Evolutionary conservation across 2,329 filamentous ascomycete species (phyloP), one percentile per base, ranked within the genome.

Genomic region (Paraconiothyrium sp.): DNA sequence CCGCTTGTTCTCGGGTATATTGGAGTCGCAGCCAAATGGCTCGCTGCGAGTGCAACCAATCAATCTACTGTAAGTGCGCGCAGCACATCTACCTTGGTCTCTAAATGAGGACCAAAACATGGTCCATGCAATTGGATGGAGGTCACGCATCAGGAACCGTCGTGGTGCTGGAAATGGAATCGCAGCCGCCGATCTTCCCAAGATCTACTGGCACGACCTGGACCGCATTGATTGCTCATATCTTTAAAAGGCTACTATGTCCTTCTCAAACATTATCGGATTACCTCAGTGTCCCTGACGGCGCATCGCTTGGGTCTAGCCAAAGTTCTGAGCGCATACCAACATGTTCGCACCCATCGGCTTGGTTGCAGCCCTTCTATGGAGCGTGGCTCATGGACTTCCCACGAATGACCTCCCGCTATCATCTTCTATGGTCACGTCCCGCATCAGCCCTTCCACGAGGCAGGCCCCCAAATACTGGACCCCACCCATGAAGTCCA

Each of bases 401-500:
- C 67, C 67, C 9, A 61, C 65, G 10, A 59, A 54, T 11, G 60
- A 64, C 37, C 58, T 69, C 34, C 58, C 65, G 2, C 63, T 69
- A 44, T 67, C 67, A 2, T 54, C 62, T 10, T 62, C 67, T n/a
- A 24, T 67, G 5, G 47, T 41, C n/a, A 62, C 62, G 4, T 50
- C 59, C 7, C 65, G 67, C 34, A 57, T 68, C 24, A 44, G 16
- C 22, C 50, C 51, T 3, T 54, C 50, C 24, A 9, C 55, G n/a
- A 48, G 60, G 46, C 60, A 55, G 16, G 22, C 59, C 6, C 57
- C 57, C 16, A 44, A 32, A 1, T 68, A 68, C 57, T 69, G 67
- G 67, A 68, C 54, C 24, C 67, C 67, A 2, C 67, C 67, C 3
- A 66, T 69, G 64, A 69, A 68, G 54, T 69, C 67, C 30, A 58